Base-by-base conservation (phyloP, 1,284 basidiomycete species). In the Ustilago esculenta region DNA sequence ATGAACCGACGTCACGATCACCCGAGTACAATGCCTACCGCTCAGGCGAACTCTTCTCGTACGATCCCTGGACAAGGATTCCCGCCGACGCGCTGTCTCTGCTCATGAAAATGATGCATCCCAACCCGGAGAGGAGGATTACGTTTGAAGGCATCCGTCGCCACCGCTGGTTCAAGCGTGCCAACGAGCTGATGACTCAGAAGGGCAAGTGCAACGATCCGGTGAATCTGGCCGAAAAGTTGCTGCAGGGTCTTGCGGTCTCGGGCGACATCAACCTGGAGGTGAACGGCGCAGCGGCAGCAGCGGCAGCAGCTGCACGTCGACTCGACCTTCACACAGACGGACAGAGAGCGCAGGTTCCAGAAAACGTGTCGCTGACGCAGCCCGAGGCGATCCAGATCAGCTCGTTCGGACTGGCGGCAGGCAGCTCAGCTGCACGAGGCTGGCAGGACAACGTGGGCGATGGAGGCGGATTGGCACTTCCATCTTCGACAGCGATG, bases 61-160 rank as follows among this genome's bases (percentile, higher is more conserved):
- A 92, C 72, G 85, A 86, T 4, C 95, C 95, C 0, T 98, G 95
- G 95, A 87, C 85, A 58, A 85, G 88, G 15, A 87, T 98, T 46
- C 83, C 85, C 15, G 79, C 83, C 1, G 85, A 87, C 45, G 86
- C 87, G 89, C 63, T 81, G 4, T 79, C 73, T 32, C 45, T 77
- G 53, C 67, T 77, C 30, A 72, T 67, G 21, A 70, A 68, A 47
- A 80, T 81, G 77, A 68, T 81, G 58, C 61, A 76, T 36, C 75
- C 77, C 2, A 61, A 72, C 14, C 80, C 80, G 1, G 34, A 65
- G 29, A 63, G 58, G 27, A 61, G 80, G 9, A 58, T 74, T 37
- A 67, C 70, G 14, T 69, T 81, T 32, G 70, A 69, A 32, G 59
- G 64, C 37, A 80, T 81, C 52, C 72, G 78, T 56, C 63, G 72